Evolutionary conservation across 495 filamentous ascomycete species (phyloP).

Genomic region (Hypoxylon intermedium): DNA sequence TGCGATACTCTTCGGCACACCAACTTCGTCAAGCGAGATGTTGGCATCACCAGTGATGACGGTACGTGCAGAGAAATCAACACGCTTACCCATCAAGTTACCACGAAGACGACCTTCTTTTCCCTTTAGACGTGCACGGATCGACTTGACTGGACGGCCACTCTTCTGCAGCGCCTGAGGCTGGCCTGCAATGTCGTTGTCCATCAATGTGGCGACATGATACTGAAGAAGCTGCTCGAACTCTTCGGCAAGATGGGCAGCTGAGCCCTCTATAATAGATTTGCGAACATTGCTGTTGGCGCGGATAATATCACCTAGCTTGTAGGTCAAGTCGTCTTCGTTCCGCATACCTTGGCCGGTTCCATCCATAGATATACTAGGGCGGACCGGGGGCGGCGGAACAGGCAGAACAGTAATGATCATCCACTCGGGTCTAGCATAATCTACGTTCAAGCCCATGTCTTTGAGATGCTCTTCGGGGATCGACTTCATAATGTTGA

Average conservation of each 20-base stretch:
- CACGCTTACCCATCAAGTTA: constrained; percentile 99
- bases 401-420: constrained; percentile 93
- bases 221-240: constrained; percentile 95
- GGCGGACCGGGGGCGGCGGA: constrained; percentile 91
- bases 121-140: constrained; percentile 94
- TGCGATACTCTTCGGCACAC: constrained; percentile 89
- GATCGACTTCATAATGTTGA: constrained; percentile 85
- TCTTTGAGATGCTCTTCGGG: constrained; percentile 78
- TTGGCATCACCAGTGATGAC: constrained; percentile 99
- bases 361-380: constrained; percentile 93
- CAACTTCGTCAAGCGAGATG: constrained; percentile 93
- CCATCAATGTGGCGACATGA: constrained; percentile 98
- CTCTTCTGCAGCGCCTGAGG: constrained; percentile 97
- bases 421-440: constrained; percentile 98
- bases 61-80: constrained; percentile 98
- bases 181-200: constrained; percentile 96
- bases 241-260: constrained; percentile 84
- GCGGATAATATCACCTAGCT: constrained; percentile 96
- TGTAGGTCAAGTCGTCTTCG: constrained; percentile 98
- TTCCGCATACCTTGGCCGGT: constrained; percentile 84
- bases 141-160: constrained; percentile 92
- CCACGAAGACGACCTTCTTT: constrained; percentile 97
- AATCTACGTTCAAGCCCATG: constrained; percentile 89
- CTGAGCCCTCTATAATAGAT: constrained; percentile 86
- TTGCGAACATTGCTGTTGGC: constrained; percentile 93